Evolutionary conservation across 75 land plant species (phyloP).

Genomic region (Pinus tabuliformis): DNA sequence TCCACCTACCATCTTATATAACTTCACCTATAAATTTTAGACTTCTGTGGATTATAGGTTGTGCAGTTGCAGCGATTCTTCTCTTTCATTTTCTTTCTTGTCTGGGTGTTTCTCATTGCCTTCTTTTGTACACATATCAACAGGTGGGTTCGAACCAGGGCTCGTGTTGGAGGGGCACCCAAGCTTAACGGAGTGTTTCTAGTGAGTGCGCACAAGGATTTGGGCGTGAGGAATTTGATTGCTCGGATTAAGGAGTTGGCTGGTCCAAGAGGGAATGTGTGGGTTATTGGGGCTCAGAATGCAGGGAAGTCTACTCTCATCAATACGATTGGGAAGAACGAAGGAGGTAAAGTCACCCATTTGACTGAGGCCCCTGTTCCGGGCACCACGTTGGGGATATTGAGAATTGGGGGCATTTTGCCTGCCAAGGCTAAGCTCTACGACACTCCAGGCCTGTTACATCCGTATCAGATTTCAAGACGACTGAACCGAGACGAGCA

Average conservation of each 20-base stretch:
- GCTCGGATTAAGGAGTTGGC: slow-evolving; percentile 58
- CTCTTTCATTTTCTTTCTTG: too few species aligned
- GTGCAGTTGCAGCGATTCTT: too few species aligned
- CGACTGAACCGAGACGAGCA: slow-evolving; percentile 86
- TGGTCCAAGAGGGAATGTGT: slow-evolving; percentile 79
- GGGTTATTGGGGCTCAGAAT: slow-evolving; percentile 95
- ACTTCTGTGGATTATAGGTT: too few species aligned
- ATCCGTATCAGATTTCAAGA: slow-evolving; percentile 75
- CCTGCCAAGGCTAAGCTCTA: slow-evolving; percentile 61
- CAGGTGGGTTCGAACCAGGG: slow-evolving; percentile 74
- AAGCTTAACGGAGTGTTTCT: slow-evolving; percentile 66
- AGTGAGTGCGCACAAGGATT: slow-evolving; percentile 71
- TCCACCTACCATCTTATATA: too few species aligned
- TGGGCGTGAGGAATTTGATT: slow-evolving; percentile 74
- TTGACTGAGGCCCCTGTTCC: slow-evolving; percentile 94
- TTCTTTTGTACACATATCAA: too few species aligned
- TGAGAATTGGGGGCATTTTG: slow-evolving; percentile 75
- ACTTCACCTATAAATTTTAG: too few species aligned
- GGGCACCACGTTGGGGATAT: slow-evolving; percentile 86
- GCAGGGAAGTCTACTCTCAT: slow-evolving; percentile 93
- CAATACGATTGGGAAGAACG: slow-evolving; percentile 68
- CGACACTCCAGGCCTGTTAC: slow-evolving; percentile 89
- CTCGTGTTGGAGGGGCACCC: slow-evolving; percentile 60
- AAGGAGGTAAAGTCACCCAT: slow-evolving; percentile 29
- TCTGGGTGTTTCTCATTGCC: too few species aligned